Conservation (phyloP, 1,284 basidiomycete genomes). For the Mycosarcoma maydis region DNA sequence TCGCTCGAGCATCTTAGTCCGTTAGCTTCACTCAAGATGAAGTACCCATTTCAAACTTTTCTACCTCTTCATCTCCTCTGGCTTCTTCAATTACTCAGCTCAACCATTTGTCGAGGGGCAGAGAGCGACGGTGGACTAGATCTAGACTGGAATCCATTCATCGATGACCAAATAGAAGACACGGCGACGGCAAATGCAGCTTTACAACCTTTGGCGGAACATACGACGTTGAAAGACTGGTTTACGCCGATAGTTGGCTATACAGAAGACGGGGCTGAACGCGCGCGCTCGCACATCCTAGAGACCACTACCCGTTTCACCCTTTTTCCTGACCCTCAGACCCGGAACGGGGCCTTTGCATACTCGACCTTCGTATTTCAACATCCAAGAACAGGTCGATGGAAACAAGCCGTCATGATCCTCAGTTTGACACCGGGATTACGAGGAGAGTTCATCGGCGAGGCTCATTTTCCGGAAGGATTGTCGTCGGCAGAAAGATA, state of each 20-base stretch:
- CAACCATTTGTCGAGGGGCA: background rate
- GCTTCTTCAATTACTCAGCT: background rate
- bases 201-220: background rate
- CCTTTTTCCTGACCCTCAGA: background rate
- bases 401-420: slow-evolving; percentile 1
- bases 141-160: background rate
- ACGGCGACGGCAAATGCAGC: background rate
- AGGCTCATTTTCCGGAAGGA: slow-evolving; percentile 8
- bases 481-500: background rate
- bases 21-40: too few species aligned
- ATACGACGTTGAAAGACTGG: background rate
- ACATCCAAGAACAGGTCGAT: background rate
- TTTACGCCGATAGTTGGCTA: background rate
- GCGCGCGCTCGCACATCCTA: background rate
- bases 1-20: too few species aligned
- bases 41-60: background rate
- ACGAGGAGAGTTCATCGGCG: slow-evolving; percentile 3
- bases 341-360: background rate
- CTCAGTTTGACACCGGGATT: background rate
- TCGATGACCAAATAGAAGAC: background rate
- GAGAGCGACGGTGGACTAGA: slow-evolving; percentile 2
- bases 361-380: slow-evolving; percentile 1
- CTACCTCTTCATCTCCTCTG: background rate
- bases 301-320: background rate
- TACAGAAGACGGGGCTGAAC: background rate